Evolutionary conservation across 345 rosid genomes (phyloP), one percentile per base, ranked within the genome.

Genomic region (Citrus inodora): DNA sequence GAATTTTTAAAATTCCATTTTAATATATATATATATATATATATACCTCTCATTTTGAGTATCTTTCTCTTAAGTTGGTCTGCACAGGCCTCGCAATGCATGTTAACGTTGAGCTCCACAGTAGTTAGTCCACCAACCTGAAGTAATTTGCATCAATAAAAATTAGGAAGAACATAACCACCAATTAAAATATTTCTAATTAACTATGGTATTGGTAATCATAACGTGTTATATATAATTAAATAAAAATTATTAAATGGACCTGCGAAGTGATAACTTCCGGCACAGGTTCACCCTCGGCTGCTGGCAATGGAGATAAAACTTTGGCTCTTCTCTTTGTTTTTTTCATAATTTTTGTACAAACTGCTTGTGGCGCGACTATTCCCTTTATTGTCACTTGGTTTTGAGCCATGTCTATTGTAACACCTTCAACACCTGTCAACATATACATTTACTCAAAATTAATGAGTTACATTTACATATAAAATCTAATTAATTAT

Each of bases 41-140:
- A 35, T 0, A 35, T 1, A 94, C 98, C 99, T 90, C 91, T 90
- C 98, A 96, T 94, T 90, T 96, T 89, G 76, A 94, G 90, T 76
- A 96, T 94, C 83, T 90, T 94, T 81, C 75, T 89, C 86, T 83
- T 91, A 28, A 96, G 95, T 80, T 92, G 98, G 67, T 89, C 97
- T 11, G 99, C 98, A 81, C 99, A 96, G 76, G 95, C 97, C 76
- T 90, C 90, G 55, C 98, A 96, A 71, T 96, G 98, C 99, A 96
- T 96, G 85, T 91, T 89, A 60, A 94, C 92, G 59, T 81, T 85
- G 25, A 96, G 98, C 81, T 96, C 97, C 83, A 96, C 97, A 9
- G 94, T 90, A 1, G 85, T 79, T 62, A 82, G 27, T 64, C 82
- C 98, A 74, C 88, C 80, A 58, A 88, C 97, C 96, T 92, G 89